Conservation (phyloP, 1,139 yeast species). For the Scheffersomyces parashehatae region DNA sequence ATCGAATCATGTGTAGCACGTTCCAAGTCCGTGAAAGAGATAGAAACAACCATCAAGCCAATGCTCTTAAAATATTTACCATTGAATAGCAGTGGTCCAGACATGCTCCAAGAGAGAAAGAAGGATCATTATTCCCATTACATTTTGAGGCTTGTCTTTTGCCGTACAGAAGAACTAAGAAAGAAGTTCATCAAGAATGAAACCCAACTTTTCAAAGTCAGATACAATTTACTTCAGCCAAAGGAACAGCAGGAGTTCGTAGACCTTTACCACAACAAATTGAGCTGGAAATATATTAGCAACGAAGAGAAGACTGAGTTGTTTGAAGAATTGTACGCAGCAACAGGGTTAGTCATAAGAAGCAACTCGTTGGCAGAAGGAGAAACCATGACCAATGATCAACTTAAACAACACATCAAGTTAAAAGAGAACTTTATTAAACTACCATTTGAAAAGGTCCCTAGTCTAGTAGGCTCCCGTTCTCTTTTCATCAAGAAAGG, state of each 20-base stretch:
- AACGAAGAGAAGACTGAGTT: constrained; percentile 59
- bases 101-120: constrained; percentile 56
- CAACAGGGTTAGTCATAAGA: constrained; percentile 43
- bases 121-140: constrained; percentile 94
- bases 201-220: constrained; percentile 65
- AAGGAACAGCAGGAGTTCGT: constrained; percentile 76
- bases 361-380: constrained; percentile 30
- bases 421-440: constrained; percentile 66
- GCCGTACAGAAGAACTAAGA: constrained; percentile 85
- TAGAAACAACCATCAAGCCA: constrained; percentile 65
- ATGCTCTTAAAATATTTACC: constrained; percentile 67
- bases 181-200: constrained; percentile 79
- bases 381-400: constrained; percentile 40
- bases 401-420: constrained; percentile 43
- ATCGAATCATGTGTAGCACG: constrained; percentile 75
- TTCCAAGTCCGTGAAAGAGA: constrained; percentile 63
- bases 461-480: constrained; percentile 70
- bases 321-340: constrained; percentile 53
- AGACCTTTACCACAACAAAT: constrained; percentile 47
- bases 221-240: constrained; percentile 66
- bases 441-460: constrained; percentile 83
- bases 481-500: constrained; percentile 69
- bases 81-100: constrained; percentile 43
- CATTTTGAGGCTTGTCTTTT: constrained; percentile 83
- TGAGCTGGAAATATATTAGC: constrained; percentile 71